Base-by-base conservation (phyloP, 2,329 filamentous ascomycete genomes). In the Xylaria digitata region DNA sequence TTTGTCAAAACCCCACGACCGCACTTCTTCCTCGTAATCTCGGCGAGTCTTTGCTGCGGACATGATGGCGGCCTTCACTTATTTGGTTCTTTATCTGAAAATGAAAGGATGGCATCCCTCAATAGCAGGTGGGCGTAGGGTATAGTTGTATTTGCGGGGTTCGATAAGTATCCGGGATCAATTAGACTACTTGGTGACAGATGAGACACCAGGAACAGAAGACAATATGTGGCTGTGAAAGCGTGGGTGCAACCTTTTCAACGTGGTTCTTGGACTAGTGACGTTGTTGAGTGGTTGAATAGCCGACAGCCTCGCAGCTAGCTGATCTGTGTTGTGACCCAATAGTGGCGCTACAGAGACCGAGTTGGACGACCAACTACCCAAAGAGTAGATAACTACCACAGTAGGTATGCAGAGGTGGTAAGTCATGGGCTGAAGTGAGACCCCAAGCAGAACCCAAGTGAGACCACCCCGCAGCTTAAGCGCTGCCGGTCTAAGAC, bases 1-100 rank as follows among this genome's bases (percentile, higher is more conserved):
- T 56, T 88, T 83, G 2, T 77, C 71, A 75, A 92, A 93, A 1
- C 90, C 90, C 90, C 90, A 92, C 1, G 86, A 87, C 42, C 83
- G 83, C 30, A 93, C 90, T 74, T 91, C 81, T 56, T 81, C 79
- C 76, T 93, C 90, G 43, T 82, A 81, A 46, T 86, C 82, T 65
- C 75, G 78, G 61, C 78, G 82, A 37, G 82, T 80, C 71, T 81
- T 83, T 40, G 54, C 37, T 26, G 57, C 40, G 8, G 54, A 64
- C 64, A 68, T 69, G 72, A 73, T 74, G 60, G 17, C 49, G 53
- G 23, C 26, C 42, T 23, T 54, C 15, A 46, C 30, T 19, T 30
- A 37, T 19, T 15, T n/a, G 21, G 57, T 45, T 17, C 45, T 42
- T 40, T 23, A 8, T n/a, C 13, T 13, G 40, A 52, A 40, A 48